Base-by-base conservation (phyloP, 1,139 yeast genomes). In the Nakaseomyces sp. region DNA sequence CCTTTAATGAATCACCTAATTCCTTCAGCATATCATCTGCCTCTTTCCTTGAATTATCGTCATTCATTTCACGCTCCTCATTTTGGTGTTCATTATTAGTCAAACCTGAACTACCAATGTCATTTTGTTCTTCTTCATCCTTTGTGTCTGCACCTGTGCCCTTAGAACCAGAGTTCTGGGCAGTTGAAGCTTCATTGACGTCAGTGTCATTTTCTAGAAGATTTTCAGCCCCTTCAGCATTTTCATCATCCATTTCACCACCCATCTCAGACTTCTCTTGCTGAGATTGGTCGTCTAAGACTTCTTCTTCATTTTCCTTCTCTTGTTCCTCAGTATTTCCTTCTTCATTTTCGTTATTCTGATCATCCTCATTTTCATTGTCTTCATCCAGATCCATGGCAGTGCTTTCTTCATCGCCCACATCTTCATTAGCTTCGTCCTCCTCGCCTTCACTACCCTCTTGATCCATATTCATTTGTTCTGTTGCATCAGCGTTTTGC, bases 1-100 rank as follows among this genome's bases (percentile, higher is more conserved):
- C 96, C 59, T 88, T 85, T 63, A 88, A 65, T 0, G 95, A 78
- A 61, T 89, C 96, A 44, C 97, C 97, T 19, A 91, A 71, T 59
- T 88, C 88, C 60, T 84, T 84, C 65, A 89, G 70, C 0, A 93
- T 78, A 55, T 88, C 93, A 45, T 75, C 74, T n/a, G 88, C 91
- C 54, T 76, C 76, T 44, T 83, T 81, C 46, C 85, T 71, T 9
- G 86, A 80, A 18, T 73, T 69, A 50, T 85, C 93, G 39, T 71
- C 72, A n/a, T 63, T 52, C 22, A 61, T 61, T 3, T 57, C 56
- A 30, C 65, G 61, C 26, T 68, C 62, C 40, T 70, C 70, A 37
- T 72, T 71, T 51, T 74, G 72, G 18, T 51, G 49, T 22, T 48
- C 45, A 48, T 71, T 69, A 41, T 74, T 75, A 2, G 87, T 77